Evolutionary conservation across 140 eudicot genomes (phyloP), one percentile per base, ranked within the genome.

Genomic region (Flaveria floridana): DNA sequence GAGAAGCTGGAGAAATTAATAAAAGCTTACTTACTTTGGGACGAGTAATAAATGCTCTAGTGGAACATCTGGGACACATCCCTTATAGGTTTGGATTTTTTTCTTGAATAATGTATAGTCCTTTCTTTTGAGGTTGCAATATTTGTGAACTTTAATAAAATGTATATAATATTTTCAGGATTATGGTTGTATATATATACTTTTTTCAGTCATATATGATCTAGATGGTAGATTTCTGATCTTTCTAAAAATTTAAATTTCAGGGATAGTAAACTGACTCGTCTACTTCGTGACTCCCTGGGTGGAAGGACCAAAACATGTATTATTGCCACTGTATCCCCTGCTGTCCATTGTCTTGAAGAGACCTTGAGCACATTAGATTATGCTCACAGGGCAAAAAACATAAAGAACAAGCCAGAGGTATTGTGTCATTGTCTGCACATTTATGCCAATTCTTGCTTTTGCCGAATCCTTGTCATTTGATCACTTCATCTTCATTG

Each of bases 231-330:
- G n/a, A 46, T 28, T 58, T 56, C 47, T 68, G 12, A 37, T 65
- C 39, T 23, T 58, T 80, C 13, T 4, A 34, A 21, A 44, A 28
- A 34, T 28, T 10, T 47, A 62, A 65, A 69, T 28, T 64, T 11
- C 87, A 95, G 99, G 85, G 99, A 95, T 83, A 95, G 99, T 79
- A 91, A 95, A 83, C 95, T 95, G 74, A 95, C 99, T 62, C 93
- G 99, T 73, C 72, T 95, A 39, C 90, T 95, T 50, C 99, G 99
- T 78, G 99, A 91, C 77, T 95, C 99, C 3, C 65, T 95, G 88
- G 99, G 99, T 34, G 99, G 99, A 58, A 84, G 97, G 80, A 95
- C 99, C 6, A 95, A 95, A 84, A 95, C 99, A 41, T 95, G 99
- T 78, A 95, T 95, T 28, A 95, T 95, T 80, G 99, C 99, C 11